A percentile compares a stretch with the other conserved stretches of the same genome.
These are phyloP conservation scores for Mycena haematopus DNA, from an alignment of 768 basidiomycete species.

Conservation along the genomic window DNA sequence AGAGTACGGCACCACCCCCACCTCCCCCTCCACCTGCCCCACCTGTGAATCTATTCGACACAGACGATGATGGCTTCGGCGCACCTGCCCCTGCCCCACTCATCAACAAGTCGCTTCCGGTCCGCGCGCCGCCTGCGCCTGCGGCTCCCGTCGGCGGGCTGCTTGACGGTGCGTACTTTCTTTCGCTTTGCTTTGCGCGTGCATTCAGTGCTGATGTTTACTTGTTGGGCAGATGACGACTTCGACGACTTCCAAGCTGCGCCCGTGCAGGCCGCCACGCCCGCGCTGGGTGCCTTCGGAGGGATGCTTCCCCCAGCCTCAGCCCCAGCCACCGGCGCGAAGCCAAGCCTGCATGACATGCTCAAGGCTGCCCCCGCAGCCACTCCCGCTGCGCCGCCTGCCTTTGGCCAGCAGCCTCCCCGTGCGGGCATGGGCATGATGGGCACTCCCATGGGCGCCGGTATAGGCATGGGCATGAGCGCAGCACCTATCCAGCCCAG, in stretches of 20 bases:
- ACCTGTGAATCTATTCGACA: conserved; percentile 79
- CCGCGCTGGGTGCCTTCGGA: conserved; percentile 42
- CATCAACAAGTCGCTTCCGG: conserved; percentile 62
- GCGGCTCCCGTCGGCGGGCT: conserved; percentile 36
- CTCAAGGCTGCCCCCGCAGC: conserved; percentile 43
- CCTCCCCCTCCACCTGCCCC: conserved; percentile 48
- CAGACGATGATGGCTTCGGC: conserved; percentile 68
- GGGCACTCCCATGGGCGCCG: conserved; percentile 19
- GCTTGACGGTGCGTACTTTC: conserved; percentile 48
- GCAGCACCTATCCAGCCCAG: conserved; percentile 33
- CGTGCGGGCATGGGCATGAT: conserved; percentile 30
- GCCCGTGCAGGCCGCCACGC: conserved; percentile 44
- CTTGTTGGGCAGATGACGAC: conserved; percentile 67
- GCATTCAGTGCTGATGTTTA: conserved; percentile 17
- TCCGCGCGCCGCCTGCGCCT: conserved; percentile 37
- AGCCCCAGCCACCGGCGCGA: conserved; percentile 42
- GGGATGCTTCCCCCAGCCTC: conserved; percentile 24
- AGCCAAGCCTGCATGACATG: conserved; percentile 63
- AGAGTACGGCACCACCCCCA: conserved; percentile 37
- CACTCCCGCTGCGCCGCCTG: conserved; percentile 31
- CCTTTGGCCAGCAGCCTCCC: conserved; percentile 31
- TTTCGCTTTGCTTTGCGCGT: background rate
- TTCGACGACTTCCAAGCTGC: conserved; percentile 88
- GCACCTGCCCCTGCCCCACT: conserved; percentile 40
- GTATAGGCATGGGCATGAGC: conserved; percentile 29